Evolutionary conservation across 106 monocot genomes (phyloP).

Genomic region (Gastrodia elata): DNA sequence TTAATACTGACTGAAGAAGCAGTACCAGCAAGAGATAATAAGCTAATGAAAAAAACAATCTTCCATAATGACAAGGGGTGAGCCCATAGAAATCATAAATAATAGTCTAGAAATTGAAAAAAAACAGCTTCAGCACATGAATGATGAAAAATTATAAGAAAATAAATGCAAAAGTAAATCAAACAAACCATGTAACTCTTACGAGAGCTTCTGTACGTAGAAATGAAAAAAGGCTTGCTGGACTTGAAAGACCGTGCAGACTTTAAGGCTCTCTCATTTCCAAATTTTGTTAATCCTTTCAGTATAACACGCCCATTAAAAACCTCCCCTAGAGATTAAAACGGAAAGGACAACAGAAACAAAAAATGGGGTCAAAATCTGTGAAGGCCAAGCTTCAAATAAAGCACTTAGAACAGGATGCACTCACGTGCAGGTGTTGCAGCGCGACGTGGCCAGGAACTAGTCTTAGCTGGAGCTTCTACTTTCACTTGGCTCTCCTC

Average conservation of each 20-base stretch:
- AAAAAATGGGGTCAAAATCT: neutral
- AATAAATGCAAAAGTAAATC: neutral
- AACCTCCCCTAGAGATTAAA: neutral
- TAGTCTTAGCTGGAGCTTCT: neutral
- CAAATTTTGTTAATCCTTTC: neutral
- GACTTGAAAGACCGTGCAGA: slow-evolving; percentile 8
- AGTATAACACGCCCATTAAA: slow-evolving; percentile 7
- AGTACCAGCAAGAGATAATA: too few species aligned
- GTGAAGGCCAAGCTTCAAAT: neutral
- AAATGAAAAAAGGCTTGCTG: slow-evolving; percentile 7
- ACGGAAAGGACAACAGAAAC: neutral
- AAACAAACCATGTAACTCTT: slow-evolving; percentile 7
- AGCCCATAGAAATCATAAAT: neutral
- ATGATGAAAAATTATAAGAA: neutral
- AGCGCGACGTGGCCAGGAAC: neutral
- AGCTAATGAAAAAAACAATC: too few species aligned
- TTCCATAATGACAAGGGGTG: too few species aligned
- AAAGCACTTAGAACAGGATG: neutral
- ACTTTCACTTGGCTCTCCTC: neutral
- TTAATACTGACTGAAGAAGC: too few species aligned
- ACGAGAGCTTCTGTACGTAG: slow-evolving; percentile 3
- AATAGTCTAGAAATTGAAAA: neutral
- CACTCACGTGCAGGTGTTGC: neutral
- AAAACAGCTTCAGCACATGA: too few species aligned
- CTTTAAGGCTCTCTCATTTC: slow-evolving; percentile 4